These are phyloP conservation scores for Aurinia saxatilis DNA, from an alignment of 345 rosid genomes.

Conservation along the genomic window DNA sequence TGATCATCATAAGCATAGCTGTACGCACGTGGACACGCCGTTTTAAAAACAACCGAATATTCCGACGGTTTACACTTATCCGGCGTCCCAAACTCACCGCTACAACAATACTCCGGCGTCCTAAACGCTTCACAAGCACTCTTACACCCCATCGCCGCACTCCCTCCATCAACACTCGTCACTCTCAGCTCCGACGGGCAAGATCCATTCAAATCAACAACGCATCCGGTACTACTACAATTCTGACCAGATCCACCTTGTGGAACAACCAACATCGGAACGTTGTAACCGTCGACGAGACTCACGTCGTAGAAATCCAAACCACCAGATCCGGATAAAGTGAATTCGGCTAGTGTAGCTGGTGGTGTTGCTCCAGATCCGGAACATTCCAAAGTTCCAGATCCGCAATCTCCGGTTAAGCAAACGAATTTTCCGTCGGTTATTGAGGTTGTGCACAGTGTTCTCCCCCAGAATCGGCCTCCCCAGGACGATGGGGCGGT, in stretches of 20 bases:
- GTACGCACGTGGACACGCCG: conserved; percentile 81
- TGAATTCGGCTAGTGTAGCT: conserved; percentile 81
- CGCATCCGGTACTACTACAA: conserved; percentile 72
- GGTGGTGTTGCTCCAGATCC: conserved; percentile 81
- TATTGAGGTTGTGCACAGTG: too few species aligned
- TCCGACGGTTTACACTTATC: conserved; percentile 72
- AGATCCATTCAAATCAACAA: conserved; percentile 56
- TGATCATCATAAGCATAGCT: conserved; percentile 97
- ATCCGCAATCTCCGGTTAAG: conserved; percentile 81
- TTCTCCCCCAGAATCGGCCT: too few species aligned
- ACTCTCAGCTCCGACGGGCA: conserved; percentile 86
- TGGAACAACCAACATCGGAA: conserved; percentile 74
- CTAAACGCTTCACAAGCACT: conserved; percentile 89
- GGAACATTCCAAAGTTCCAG: conserved; percentile 61
- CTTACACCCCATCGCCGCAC: conserved; percentile 56
- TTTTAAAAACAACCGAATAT: conserved; percentile 71
- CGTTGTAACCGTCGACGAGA: conserved; percentile 92
- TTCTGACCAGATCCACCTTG: conserved; percentile 67
- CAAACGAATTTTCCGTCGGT: conserved; percentile 58
- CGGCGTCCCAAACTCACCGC: conserved; percentile 60
- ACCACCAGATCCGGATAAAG: conserved; percentile 63
- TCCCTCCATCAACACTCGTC: conserved; percentile 31
- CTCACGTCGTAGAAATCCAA: conserved; percentile 81
- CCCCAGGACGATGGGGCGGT: too few species aligned
- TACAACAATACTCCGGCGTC: conserved; percentile 78